Percentiles rank a stretch among this genome's conserved stretches.
Evolutionary conservation across 305 asterid genomes (phyloP).

Genomic region (Fraxinus paxiana): DNA sequence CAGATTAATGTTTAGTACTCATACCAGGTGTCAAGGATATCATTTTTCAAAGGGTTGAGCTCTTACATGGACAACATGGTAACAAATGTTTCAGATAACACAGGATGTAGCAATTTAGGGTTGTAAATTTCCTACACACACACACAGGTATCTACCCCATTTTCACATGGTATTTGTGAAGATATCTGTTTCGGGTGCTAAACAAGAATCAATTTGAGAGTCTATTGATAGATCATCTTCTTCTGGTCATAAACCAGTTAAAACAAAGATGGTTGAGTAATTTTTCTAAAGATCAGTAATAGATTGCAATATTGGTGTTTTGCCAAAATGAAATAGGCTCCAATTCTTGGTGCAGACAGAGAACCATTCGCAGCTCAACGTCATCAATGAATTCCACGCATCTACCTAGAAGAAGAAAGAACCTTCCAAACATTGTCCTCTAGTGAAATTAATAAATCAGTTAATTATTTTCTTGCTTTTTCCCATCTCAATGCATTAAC

Average conservation of each 20-base stretch:
- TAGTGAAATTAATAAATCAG: background rate
- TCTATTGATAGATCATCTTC: background rate
- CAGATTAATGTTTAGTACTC: background rate
- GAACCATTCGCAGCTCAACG: background rate
- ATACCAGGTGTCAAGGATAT: background rate
- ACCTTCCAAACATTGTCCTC: background rate
- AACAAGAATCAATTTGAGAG: background rate
- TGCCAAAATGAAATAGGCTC: background rate
- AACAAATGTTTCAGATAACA: background rate
- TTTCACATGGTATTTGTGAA: background rate
- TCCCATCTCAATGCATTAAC: background rate
- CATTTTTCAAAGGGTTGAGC: background rate
- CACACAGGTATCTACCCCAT: background rate
- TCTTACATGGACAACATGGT: background rate
- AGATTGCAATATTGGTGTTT: background rate
- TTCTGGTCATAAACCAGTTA: background rate
- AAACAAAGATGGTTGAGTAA: background rate
- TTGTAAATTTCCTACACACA: background rate
- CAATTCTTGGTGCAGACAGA: background rate
- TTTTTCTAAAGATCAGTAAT: background rate
- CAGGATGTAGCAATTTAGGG: background rate
- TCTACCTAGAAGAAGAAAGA: background rate
- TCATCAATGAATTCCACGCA: background rate
- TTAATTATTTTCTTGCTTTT: background rate
- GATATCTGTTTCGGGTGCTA: background rate